Conservation (phyloP, 2,329 filamentous ascomycete genomes). For the Trichoderma afroharzianum region DNA sequence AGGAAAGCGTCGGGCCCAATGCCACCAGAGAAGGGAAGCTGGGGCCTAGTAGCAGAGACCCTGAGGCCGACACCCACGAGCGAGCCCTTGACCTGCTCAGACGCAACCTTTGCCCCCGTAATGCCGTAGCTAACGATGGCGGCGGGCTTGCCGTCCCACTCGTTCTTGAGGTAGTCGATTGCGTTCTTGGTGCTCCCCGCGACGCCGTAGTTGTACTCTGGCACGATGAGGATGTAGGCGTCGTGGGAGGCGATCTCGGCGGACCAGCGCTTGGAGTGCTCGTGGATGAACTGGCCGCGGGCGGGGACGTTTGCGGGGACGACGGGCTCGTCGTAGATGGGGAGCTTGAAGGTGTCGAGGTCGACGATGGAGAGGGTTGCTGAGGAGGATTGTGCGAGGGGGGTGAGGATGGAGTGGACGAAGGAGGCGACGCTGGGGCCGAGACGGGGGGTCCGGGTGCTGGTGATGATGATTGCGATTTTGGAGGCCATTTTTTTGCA, state of each 20-base stretch:
- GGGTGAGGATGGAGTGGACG: neutral
- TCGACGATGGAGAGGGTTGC: conserved; percentile 30
- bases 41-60: neutral
- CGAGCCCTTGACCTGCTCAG: conserved; percentile 1
- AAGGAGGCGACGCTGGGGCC: conserved; percentile 4
- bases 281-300: conserved; percentile 31
- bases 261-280: conserved; percentile 41
- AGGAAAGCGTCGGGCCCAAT: conserved; percentile 1
- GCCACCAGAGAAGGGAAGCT: neutral
- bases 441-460: conserved; percentile 11
- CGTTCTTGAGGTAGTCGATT: conserved; percentile 56
- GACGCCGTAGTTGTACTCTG: conserved; percentile 54
- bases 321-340: conserved; percentile 40
- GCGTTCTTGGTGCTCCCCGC: conserved; percentile 55
- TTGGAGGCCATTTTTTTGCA: neutral
- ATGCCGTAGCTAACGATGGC: conserved; percentile 53
- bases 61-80: neutral
- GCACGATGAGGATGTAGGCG: conserved; percentile 43
- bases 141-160: conserved; percentile 53
- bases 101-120: conserved; percentile 31
- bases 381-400: neutral
- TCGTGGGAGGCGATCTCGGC: conserved; percentile 39
- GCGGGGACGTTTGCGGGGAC: conserved; percentile 36
- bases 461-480: conserved; percentile 16
- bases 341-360: conserved; percentile 38